These are phyloP conservation scores for Alternaria brassicicola DNA, from an alignment of 2,329 filamentous ascomycete species.

Conservation along the genomic window DNA sequence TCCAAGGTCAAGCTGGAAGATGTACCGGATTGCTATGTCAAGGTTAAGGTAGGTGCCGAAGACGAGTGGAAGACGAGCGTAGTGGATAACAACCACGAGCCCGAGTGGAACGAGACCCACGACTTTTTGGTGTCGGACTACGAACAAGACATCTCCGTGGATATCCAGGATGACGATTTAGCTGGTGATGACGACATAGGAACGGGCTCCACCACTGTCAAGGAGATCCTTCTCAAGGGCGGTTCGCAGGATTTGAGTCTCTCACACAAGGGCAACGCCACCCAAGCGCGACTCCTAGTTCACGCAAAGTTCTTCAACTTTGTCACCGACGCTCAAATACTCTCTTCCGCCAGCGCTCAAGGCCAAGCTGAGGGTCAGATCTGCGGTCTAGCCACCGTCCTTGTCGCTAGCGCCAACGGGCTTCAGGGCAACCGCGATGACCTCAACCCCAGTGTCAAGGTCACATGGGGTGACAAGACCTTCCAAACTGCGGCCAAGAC, in stretches of 20 bases:
- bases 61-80: constrained; percentile 53
- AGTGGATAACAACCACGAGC: constrained; percentile 52
- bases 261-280: constrained; percentile 48
- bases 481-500: constrained; percentile 53
- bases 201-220: constrained; percentile 50
- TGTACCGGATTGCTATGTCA: constrained; percentile 56
- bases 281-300: constrained; percentile 46
- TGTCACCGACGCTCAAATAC: constrained; percentile 42
- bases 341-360: constrained; percentile 38
- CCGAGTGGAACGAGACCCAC: constrained; percentile 57
- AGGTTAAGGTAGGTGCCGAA: constrained; percentile 54
- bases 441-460: constrained; percentile 55
- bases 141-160: constrained; percentile 52
- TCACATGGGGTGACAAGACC: constrained; percentile 51
- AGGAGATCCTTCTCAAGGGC: constrained; percentile 51
- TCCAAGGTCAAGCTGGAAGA: constrained; percentile 53
- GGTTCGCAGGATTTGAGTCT: constrained; percentile 52
- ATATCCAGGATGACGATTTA: constrained; percentile 55
- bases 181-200: constrained; percentile 55
- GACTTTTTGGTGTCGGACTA: constrained; percentile 56
- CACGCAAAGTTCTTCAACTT: constrained; percentile 53
- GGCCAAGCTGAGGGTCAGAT: constrained; percentile 38
- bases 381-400: constrained; percentile 52
- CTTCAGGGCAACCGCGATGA: constrained; percentile 54
- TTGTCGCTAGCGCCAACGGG: constrained; percentile 52